Conservation (phyloP, 1,284 basidiomycete species). For the Sphaerobolus stellatus region DNA sequence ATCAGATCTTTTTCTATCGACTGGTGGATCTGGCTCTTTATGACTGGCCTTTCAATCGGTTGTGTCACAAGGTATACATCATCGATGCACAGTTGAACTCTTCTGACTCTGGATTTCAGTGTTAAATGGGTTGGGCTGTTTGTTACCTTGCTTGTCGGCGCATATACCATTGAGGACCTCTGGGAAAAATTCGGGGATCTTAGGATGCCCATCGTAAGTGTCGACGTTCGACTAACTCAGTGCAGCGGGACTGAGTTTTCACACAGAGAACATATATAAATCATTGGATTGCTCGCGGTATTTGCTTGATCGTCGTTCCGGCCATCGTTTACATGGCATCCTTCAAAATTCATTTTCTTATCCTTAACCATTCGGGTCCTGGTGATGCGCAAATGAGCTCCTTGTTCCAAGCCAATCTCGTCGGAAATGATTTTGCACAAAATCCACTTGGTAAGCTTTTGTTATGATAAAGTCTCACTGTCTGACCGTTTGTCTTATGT, state of each 20-base stretch:
- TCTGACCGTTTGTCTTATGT: conserved; percentile 12
- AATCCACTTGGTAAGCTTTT: conserved; percentile 75
- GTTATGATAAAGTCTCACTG: not conserved
- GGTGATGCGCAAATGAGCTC: conserved; percentile 99
- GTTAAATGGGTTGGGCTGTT: conserved; percentile 98
- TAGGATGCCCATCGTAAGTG: conserved; percentile 81
- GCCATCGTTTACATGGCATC: conserved; percentile 89
- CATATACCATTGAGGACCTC: conserved; percentile 96
- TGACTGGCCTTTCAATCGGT: conserved; percentile 93
- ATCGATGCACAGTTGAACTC: not conserved
- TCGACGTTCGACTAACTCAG: conserved; percentile 1
- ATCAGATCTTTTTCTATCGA: conserved; percentile 84
- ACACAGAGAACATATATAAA: conserved; percentile 71
- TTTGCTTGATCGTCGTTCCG: conserved; percentile 87
- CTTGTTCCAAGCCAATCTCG: conserved; percentile 95
- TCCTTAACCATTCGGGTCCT: conserved; percentile 92
- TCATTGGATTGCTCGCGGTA: conserved; percentile 89
- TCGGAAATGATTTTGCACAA: conserved; percentile 88
- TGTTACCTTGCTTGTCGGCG: conserved; percentile 89
- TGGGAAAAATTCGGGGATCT: conserved; percentile 99
- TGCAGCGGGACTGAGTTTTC: not conserved
- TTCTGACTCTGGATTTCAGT: conserved; percentile 39
- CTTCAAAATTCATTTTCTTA: conserved; percentile 96
- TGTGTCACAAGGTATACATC: conserved; percentile 78
- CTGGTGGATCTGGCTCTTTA: conserved; percentile 94